phyloP scores from a whole-genome alignment of 805 yeast genomes.

The Cyberlindnera veronae region DNA sequence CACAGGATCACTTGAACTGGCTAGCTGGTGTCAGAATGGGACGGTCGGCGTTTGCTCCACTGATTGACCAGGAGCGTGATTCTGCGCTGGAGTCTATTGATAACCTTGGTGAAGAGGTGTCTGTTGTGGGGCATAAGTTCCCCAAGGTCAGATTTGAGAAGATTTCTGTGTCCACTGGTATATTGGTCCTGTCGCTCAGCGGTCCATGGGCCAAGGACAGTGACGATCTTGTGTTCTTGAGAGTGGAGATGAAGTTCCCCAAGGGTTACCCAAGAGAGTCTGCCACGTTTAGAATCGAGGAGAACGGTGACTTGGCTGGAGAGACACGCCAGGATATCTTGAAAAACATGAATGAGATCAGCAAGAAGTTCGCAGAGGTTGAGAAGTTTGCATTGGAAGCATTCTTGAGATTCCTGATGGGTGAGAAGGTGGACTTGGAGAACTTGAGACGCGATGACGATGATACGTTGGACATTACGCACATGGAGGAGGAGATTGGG shows the following conservation, averaged over 20 bases:
- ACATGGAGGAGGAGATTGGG: conserved; percentile 33
- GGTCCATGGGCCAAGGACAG: conserved; percentile 65
- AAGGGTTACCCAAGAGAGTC: conserved; percentile 61
- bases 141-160: conserved; percentile 84
- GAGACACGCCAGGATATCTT: conserved; percentile 50
- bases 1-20: conserved; percentile 79
- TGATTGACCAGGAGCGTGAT: conserved; percentile 30
- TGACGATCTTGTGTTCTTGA: conserved; percentile 52
- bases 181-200: conserved; percentile 65
- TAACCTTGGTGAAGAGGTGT: conserved; percentile 88
- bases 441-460: conserved; percentile 36
- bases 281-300: conserved; percentile 69
- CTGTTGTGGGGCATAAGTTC: conserved; percentile 81
- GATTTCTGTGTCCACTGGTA: conserved; percentile 85
- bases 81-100: conserved; percentile 42
- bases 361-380: conserved; percentile 50
- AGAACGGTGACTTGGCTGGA: conserved; percentile 62
- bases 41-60: conserved; percentile 27
- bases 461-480: conserved; percentile 25
- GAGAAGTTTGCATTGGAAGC: conserved; percentile 76
- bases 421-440: conserved; percentile 62
- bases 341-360: conserved; percentile 49
- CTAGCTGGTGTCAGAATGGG: conserved; percentile 82
- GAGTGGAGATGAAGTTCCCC: conserved; percentile 73
- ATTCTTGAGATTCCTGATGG: conserved; percentile 71